phyloP scores from a whole-genome alignment of 2,329 filamentous ascomycete genomes.

The Xylariales sp. region DNA sequence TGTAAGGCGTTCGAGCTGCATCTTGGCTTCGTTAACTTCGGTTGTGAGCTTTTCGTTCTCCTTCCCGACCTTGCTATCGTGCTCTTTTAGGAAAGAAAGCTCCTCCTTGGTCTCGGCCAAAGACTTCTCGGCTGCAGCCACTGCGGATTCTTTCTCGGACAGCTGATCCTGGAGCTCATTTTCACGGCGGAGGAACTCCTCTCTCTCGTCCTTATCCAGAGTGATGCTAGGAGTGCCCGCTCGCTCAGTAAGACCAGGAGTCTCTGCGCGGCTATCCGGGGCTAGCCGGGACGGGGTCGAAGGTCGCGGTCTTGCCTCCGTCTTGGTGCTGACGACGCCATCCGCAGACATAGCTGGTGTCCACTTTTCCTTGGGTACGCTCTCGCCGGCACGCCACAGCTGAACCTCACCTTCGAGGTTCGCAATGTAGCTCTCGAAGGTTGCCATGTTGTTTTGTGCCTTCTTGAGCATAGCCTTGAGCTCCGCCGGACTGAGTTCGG shows the following conservation, averaged over 20 bases:
- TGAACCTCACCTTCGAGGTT: conserved; percentile 81
- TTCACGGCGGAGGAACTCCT: conserved; percentile 90
- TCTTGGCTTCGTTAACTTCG: conserved; percentile 88
- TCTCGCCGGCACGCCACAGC: conserved; percentile 82
- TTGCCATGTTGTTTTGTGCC: conserved; percentile 82
- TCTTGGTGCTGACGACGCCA: conserved; percentile 36
- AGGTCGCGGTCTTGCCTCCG: conserved; percentile 44
- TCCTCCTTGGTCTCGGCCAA: conserved; percentile 84
- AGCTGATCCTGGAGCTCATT: conserved; percentile 97
- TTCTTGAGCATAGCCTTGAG: conserved; percentile 92
- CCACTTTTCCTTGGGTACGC: conserved; percentile 88
- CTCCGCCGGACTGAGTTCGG: conserved; percentile 91
- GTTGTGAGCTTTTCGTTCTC: conserved; percentile 84
- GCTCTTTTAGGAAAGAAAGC: conserved; percentile 77
- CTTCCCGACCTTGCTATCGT: conserved; percentile 75
- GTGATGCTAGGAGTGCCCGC: conserved; percentile 82
- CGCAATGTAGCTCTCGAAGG: conserved; percentile 81
- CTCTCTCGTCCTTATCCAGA: conserved; percentile 92
- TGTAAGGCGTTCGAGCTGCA: conserved; percentile 92
- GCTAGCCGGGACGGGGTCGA: conserved; percentile 48
- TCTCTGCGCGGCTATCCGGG: conserved; percentile 58
- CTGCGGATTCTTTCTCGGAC: conserved; percentile 82
- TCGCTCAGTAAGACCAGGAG: conserved; percentile 68
- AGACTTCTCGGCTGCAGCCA: conserved; percentile 73
- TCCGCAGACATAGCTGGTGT: conserved; percentile 60